phyloP scores from a whole-genome alignment of 108 stramenopile genomes.

The Pseudonitzschia pungens region DNA sequence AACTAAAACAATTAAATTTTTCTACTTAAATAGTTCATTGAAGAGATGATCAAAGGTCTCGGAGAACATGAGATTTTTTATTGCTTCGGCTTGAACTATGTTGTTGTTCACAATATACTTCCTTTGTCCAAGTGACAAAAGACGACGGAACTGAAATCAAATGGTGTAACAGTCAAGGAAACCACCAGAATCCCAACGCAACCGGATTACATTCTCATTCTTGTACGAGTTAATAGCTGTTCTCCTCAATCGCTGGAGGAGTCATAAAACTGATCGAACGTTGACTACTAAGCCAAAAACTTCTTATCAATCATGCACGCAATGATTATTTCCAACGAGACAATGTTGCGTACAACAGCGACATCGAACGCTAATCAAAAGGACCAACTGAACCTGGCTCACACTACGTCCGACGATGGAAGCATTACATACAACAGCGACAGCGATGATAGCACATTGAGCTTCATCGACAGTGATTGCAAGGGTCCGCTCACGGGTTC shows the following conservation, averaged over 20 bases:
- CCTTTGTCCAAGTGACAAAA: neutral
- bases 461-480: neutral
- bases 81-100: neutral
- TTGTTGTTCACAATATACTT: neutral
- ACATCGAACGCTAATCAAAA: neutral
- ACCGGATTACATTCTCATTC: no score
- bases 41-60: neutral
- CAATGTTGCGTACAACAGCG: neutral
- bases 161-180: no score
- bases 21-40: no score
- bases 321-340: neutral
- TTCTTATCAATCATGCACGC: neutral
- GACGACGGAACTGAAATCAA: neutral
- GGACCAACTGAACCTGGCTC: neutral
- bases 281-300: neutral
- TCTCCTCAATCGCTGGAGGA: no score
- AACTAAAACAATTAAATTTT: neutral
- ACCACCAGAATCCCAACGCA: no score
- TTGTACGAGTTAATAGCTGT: no score
- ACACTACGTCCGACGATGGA: neutral
- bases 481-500: no score
- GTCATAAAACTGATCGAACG: no score
- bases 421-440: conserved; percentile 19
- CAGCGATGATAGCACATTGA: neutral
- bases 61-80: neutral